phyloP scores from a whole-genome alignment of 345 rosid species.

The Nasturtium officinale region DNA sequence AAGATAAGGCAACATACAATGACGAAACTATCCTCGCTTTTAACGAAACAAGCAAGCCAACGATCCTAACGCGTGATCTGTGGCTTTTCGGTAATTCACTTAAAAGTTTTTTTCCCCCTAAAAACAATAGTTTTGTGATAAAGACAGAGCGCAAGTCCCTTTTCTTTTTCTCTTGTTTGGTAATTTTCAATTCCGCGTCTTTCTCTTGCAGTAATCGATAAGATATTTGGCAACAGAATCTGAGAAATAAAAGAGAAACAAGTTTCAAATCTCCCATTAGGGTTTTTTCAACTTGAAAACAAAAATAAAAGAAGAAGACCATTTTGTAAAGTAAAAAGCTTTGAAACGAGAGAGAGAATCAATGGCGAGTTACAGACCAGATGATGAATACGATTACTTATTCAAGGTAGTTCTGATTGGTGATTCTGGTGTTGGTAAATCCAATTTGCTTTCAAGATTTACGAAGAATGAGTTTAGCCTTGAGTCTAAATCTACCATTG shows the following conservation, averaged over 20 bases:
- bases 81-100: not conserved
- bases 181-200: constrained; percentile 37
- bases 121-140: constrained; percentile 3
- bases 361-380: constrained; percentile 51
- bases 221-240: constrained; percentile 16
- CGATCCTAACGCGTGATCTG: not conserved
- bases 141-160: constrained; percentile 27
- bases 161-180: constrained; percentile 12
- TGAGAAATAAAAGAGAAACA: not conserved
- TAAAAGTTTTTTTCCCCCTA: not conserved
- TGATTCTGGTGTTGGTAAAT: constrained; percentile 47
- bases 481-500: constrained; percentile 49
- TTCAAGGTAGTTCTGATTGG: constrained; percentile 49
- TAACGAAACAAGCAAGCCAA: not conserved
- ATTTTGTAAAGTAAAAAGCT: constrained; percentile 3
- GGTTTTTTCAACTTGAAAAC: not conserved
- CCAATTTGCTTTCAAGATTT: constrained; percentile 43
- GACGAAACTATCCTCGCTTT: not conserved
- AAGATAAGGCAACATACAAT: no score
- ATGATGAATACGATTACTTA: constrained; percentile 47
- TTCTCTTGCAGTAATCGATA: constrained; percentile 18
- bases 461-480: constrained; percentile 49
- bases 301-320: not conserved
- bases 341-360: not conserved
- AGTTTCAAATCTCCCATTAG: constrained; percentile 14